Evolutionary conservation across 2,329 filamentous ascomycete species (phyloP).

Genomic region (Aspergillus pseudoviridinutans): DNA sequence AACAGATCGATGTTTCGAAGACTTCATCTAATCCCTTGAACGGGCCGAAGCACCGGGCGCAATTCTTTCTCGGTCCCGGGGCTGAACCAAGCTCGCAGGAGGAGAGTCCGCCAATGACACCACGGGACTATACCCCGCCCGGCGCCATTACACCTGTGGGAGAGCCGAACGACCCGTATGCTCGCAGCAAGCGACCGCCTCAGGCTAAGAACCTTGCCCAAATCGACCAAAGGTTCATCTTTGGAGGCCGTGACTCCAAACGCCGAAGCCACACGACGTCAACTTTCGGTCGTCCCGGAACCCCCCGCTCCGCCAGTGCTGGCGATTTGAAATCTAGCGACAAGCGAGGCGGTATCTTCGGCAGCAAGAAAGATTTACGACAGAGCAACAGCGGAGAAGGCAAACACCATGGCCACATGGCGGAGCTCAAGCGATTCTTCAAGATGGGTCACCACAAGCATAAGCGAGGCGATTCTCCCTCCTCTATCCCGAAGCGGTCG

Average conservation of each 20-base stretch:
- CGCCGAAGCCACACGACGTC: slow-evolving; percentile 54
- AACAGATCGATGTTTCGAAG: slow-evolving; percentile 43
- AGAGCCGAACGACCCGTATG: slow-evolving; percentile 80
- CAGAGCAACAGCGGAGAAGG: slow-evolving; percentile 44
- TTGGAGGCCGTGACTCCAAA: slow-evolving; percentile 69
- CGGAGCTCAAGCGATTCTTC: slow-evolving; percentile 95
- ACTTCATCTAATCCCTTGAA: slow-evolving; percentile 40
- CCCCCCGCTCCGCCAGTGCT: slow-evolving; percentile 47
- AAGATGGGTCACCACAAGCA: slow-evolving; percentile 69
- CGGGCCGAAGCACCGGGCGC: slow-evolving; percentile 48
- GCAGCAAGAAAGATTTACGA: slow-evolving; percentile 50
- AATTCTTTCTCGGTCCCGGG: slow-evolving; percentile 55
- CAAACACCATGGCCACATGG: slow-evolving; percentile 71
- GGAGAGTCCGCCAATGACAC: slow-evolving; percentile 59
- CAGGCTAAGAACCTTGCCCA: slow-evolving; percentile 62
- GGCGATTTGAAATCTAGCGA: slow-evolving; percentile 42
- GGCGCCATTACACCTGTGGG: slow-evolving; percentile 75
- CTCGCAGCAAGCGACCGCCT: slow-evolving; percentile 72
- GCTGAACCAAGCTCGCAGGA: slow-evolving; percentile 55
- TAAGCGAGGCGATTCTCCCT: slow-evolving; percentile 60
- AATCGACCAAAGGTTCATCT: slow-evolving; percentile 80
- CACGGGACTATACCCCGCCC: slow-evolving; percentile 54
- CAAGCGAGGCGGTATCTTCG: slow-evolving; percentile 54
- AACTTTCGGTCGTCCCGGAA: slow-evolving; percentile 41
- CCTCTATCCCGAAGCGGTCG: slow-evolving; percentile 55